phyloP scores from a whole-genome alignment of 2,329 filamentous ascomycete genomes.

The Polychaeton citri region DNA sequence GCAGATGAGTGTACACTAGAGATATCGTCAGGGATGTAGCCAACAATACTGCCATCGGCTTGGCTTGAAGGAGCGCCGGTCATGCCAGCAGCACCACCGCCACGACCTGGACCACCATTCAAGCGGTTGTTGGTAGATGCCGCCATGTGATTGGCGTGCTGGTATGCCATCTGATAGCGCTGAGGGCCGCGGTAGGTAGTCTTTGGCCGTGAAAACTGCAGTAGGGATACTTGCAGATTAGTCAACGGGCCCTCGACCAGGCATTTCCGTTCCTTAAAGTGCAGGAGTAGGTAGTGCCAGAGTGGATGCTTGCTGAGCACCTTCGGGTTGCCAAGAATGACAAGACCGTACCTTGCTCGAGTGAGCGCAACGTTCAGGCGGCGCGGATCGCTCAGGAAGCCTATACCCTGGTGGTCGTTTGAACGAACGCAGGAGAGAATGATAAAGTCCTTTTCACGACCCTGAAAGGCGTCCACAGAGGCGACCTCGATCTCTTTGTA shows the following conservation, averaged over 20 bases:
- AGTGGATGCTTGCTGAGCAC: conserved; percentile 94
- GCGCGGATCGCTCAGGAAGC: conserved; percentile 93
- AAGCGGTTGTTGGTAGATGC: conserved; percentile 30
- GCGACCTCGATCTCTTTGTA: conserved; percentile 99
- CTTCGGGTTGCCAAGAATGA: conserved; percentile 95
- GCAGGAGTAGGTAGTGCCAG: conserved; percentile 87
- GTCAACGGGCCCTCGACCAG: conserved; percentile 89
- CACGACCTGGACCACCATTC: conserved; percentile 34
- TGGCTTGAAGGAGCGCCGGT: conserved; percentile 34
- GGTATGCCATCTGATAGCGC: conserved; percentile 69
- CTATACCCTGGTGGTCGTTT: conserved; percentile 97
- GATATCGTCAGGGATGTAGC: conserved; percentile 93
- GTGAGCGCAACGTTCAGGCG: conserved; percentile 95
- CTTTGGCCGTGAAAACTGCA: conserved; percentile 91
- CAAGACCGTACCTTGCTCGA: conserved; percentile 89
- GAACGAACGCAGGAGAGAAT: conserved; percentile 95
- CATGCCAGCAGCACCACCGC: conserved; percentile 22
- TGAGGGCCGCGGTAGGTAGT: conserved; percentile 82
- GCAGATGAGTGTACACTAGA: conserved; percentile 92
- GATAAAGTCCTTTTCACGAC: conserved; percentile 97
- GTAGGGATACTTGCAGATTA: conserved; percentile 86
- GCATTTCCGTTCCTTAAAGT: conserved; percentile 95
- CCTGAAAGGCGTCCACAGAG: conserved; percentile 96
- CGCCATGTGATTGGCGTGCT: conserved; percentile 48
- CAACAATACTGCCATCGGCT: conserved; percentile 79